Conservation (phyloP, 257 asterid genomes). For the Gentiana straminea region DNA sequence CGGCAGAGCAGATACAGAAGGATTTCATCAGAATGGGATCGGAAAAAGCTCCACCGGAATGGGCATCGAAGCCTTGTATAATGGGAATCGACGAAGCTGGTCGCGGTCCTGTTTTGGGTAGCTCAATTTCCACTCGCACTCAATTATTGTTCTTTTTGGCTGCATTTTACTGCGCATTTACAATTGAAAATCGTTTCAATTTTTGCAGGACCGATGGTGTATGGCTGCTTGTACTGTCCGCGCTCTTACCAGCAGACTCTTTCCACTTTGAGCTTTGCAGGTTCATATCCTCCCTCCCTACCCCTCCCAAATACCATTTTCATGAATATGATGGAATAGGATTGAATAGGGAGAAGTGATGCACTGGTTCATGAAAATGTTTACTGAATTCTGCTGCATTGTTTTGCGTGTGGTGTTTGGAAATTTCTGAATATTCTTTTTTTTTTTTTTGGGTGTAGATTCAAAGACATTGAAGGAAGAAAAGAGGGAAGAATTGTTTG, state of each 20-base stretch:
- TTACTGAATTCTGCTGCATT: no score
- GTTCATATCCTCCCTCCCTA: constrained; percentile 15
- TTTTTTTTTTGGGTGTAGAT: constrained; percentile 33
- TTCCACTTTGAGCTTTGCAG: constrained; percentile 83
- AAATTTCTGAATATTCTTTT: no score
- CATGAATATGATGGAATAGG: background rate
- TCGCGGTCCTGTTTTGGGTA: constrained; percentile 97
- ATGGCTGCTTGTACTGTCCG: constrained; percentile 86
- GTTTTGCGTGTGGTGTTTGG: no score
- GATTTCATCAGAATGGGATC: constrained; percentile 30
- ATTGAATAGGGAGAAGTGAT: no score
- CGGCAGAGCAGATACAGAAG: constrained; percentile 6
- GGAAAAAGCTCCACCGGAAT: constrained; percentile 38
- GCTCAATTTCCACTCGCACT: background rate
- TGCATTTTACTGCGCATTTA: no score
- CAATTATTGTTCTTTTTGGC: background rate
- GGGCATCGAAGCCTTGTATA: constrained; percentile 87
- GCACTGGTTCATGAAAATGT: no score
- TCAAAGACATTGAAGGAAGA: constrained; percentile 91
- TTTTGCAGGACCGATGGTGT: constrained; percentile 92
- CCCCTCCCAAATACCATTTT: background rate
- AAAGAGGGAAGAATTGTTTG: constrained; percentile 91
- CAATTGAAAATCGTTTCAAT: background rate
- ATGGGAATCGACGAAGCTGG: constrained; percentile 99
- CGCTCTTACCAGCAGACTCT: constrained; percentile 68